Evolutionary conservation across 2,329 filamentous ascomycete species (phyloP).

Genomic region (Venturia pyrina): DNA sequence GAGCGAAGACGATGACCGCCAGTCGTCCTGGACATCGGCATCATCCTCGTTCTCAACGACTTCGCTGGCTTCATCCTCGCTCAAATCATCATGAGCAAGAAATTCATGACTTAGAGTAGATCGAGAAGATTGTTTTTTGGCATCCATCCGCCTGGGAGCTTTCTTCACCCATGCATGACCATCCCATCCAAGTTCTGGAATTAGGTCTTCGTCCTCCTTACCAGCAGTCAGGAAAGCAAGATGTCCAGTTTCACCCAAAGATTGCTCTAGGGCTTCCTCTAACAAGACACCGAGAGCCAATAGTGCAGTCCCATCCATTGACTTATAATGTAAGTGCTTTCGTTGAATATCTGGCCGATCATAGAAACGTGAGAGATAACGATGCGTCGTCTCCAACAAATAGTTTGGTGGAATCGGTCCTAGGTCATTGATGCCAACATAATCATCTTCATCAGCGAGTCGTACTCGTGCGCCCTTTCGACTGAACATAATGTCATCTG

Average conservation of each 20-base stretch:
- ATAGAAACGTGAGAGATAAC: conserved; percentile 59
- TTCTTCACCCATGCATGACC: not conserved
- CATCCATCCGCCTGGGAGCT: not conserved
- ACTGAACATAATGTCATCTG: conserved; percentile 63
- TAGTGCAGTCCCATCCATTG: conserved; percentile 70
- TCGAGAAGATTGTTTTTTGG: not conserved
- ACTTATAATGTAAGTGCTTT: conserved; percentile 25
- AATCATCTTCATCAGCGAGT: conserved; percentile 57
- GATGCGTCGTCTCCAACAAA: conserved; percentile 58
- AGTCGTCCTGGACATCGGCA: not conserved
- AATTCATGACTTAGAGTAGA: not conserved
- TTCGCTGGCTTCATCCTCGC: not conserved
- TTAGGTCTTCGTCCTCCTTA: not conserved
- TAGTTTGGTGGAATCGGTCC: conserved; percentile 56
- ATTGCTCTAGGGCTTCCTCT: conserved; percentile 56
- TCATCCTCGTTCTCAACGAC: not conserved
- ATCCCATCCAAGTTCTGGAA: not conserved
- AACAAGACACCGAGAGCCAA: conserved; percentile 65
- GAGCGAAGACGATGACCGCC: not conserved
- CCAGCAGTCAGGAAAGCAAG: conserved; percentile 53
- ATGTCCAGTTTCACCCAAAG: conserved; percentile 56
- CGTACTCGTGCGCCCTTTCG: conserved; percentile 53
- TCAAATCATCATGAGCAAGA: not conserved
- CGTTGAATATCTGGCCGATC: not conserved
- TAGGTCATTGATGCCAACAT: conserved; percentile 44